Conservation (phyloP, 306 rosid species). For the Pyrus betulifolia region DNA sequence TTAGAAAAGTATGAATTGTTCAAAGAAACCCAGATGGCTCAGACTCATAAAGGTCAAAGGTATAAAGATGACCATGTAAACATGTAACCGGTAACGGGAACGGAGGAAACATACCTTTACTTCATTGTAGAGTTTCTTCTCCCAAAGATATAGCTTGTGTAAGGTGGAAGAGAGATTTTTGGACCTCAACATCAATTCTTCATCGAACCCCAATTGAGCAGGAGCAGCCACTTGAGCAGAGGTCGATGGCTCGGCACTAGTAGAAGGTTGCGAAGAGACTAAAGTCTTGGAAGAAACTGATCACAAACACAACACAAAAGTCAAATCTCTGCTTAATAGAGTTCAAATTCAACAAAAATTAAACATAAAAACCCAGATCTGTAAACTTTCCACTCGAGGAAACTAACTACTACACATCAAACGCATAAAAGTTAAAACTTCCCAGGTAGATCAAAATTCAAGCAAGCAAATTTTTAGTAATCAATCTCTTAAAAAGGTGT, state of each 20-base stretch:
- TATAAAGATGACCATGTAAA: neutral
- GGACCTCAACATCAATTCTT: constrained; percentile 43
- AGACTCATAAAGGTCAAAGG: neutral
- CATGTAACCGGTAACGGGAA: neutral
- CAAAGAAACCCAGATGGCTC: constrained; percentile 2
- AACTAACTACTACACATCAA: neutral
- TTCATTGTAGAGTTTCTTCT: constrained; percentile 86
- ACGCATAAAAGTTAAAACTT: neutral
- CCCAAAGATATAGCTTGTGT: constrained; percentile 86
- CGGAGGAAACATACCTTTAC: constrained; percentile 57
- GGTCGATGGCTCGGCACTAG: constrained; percentile 42
- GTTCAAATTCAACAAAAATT: constrained; percentile 2
- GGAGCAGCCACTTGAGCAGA: constrained; percentile 25
- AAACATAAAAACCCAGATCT: neutral
- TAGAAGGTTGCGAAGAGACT: constrained; percentile 62
- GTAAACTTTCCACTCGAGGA: neutral
- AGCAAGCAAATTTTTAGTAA: neutral
- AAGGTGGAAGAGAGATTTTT: constrained; percentile 75
- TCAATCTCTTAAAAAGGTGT: neutral
- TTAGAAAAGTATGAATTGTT: neutral
- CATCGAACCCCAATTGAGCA: constrained; percentile 30
- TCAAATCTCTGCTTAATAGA: constrained; percentile 7
- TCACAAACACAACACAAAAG: constrained; percentile 7
- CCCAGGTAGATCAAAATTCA: constrained; percentile 4
- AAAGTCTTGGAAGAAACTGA: constrained; percentile 72